A percentile compares a stretch with the other conserved stretches of the same genome.
phyloP scores from a whole-genome alignment of 2,329 filamentous ascomycete species.

The Diaporthe vaccinii region DNA sequence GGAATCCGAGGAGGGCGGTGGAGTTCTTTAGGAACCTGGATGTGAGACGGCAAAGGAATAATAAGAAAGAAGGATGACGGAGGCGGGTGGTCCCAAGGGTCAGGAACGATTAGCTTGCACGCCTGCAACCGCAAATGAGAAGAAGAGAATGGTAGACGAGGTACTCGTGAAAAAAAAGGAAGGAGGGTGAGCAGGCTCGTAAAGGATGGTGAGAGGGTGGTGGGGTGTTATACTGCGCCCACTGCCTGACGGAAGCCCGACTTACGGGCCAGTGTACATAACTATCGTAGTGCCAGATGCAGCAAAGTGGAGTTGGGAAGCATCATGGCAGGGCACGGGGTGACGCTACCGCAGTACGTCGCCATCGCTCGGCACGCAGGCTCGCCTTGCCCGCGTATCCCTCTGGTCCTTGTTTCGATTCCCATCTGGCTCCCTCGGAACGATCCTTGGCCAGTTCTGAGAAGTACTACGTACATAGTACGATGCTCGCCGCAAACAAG shows the following conservation, averaged over 20 bases:
- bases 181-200: constrained; percentile 60
- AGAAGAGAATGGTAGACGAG: constrained; percentile 71
- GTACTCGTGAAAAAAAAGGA: constrained; percentile 68
- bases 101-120: constrained; percentile 69
- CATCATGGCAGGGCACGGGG: constrained; percentile 41
- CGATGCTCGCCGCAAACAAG: constrained; percentile 22
- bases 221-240: constrained; percentile 61
- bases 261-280: constrained; percentile 31
- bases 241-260: constrained; percentile 42
- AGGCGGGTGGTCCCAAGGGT: constrained; percentile 67
- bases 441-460: constrained; percentile 21
- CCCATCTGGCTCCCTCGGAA: constrained; percentile 31
- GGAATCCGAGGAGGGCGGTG: constrained; percentile 48
- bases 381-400: constrained; percentile 40
- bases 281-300: constrained; percentile 37
- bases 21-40: constrained; percentile 52
- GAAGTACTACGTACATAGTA: neutral
- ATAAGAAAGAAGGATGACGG: constrained; percentile 59
- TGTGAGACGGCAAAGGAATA: constrained; percentile 52
- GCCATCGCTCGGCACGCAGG: constrained; percentile 42
- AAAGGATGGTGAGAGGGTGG: constrained; percentile 59
- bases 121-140: constrained; percentile 70
- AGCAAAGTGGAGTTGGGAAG: constrained; percentile 41
- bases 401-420: constrained; percentile 25
- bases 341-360: constrained; percentile 40